Evolutionary conservation across 169 alveolate species (phyloP).

Genomic region (Babesia caballi): DNA sequence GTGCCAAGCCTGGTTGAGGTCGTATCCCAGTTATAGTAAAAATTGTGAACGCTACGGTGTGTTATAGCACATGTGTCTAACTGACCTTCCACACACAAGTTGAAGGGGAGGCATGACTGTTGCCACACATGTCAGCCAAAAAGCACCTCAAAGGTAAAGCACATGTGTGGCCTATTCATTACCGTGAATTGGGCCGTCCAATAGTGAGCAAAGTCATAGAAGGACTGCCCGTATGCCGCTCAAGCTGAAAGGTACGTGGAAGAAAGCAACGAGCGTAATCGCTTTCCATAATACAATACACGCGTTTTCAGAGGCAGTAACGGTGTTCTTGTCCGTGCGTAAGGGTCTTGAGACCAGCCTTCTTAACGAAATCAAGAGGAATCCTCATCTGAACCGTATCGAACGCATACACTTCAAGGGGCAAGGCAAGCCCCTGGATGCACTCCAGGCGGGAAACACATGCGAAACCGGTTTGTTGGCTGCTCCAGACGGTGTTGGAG

Average conservation of each 20-base stretch:
- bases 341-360: slow-evolving; percentile 53
- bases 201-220: neutral
- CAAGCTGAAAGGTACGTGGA: slow-evolving; percentile 28
- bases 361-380: slow-evolving; percentile 51
- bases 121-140: no score
- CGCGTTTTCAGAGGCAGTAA: slow-evolving; percentile 29
- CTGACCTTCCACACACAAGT: no score
- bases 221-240: slow-evolving; percentile 44
- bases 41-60: no score
- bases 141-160: no score
- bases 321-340: slow-evolving; percentile 59
- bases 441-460: no score
- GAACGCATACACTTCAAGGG: slow-evolving; percentile 40
- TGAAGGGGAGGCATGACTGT: no score
- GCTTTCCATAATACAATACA: neutral
- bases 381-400: slow-evolving; percentile 32
- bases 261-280: neutral
- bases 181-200: no score
- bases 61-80: no score
- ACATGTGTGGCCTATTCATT: no score
- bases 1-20: no score
- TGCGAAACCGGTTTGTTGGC: neutral
- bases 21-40: no score
- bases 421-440: neutral
- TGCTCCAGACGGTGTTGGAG: neutral